A percentile compares a stretch with the other conserved stretches of the same genome.
Evolutionary conservation across 2,329 filamentous ascomycete species (phyloP).

Genomic region (Lizonia empirigonia): DNA sequence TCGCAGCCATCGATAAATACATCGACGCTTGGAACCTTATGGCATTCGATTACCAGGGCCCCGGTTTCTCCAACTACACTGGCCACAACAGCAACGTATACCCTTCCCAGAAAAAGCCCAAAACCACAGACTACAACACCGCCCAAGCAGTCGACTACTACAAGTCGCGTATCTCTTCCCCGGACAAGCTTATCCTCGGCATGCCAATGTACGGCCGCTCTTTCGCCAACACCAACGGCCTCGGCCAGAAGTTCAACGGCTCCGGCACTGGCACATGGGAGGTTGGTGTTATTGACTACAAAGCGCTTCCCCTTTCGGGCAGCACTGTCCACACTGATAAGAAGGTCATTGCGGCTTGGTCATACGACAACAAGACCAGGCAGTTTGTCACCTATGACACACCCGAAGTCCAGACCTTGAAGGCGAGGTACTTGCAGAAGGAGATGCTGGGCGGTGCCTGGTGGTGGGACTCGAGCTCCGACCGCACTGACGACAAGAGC

Average conservation of each 20-base stretch:
- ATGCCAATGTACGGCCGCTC: slow-evolving; percentile 41
- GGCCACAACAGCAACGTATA: slow-evolving; percentile 53
- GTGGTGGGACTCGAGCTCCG: slow-evolving; percentile 40
- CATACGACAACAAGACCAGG: slow-evolving; percentile 26
- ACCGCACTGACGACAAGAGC: slow-evolving; percentile 29
- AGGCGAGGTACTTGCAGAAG: slow-evolving; percentile 32
- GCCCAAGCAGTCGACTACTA: slow-evolving; percentile 35
- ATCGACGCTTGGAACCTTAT: slow-evolving; percentile 65
- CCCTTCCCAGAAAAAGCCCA: slow-evolving; percentile 22
- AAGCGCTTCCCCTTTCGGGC: slow-evolving; percentile 31
- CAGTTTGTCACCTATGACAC: slow-evolving; percentile 37
- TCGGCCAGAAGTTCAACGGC: slow-evolving; percentile 35
- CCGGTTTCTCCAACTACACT: slow-evolving; percentile 72
- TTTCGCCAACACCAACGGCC: slow-evolving; percentile 32
- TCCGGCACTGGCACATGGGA: slow-evolving; percentile 34
- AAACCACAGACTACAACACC: slow-evolving; percentile 40
- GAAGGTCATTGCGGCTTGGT: slow-evolving; percentile 27
- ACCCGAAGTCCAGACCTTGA: slow-evolving; percentile 28
- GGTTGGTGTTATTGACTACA: slow-evolving; percentile 37
- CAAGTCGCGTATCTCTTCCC: slow-evolving; percentile 22
- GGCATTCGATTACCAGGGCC: slow-evolving; percentile 67
- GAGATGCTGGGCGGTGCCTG: slow-evolving; percentile 38
- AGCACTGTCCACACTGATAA: slow-evolving; percentile 29
- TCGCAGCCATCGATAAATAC: slow-evolving; percentile 50
- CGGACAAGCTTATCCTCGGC: slow-evolving; percentile 35